Evolutionary conservation across 306 rosid genomes (phyloP).

Genomic region (Medicago ruthenica): DNA sequence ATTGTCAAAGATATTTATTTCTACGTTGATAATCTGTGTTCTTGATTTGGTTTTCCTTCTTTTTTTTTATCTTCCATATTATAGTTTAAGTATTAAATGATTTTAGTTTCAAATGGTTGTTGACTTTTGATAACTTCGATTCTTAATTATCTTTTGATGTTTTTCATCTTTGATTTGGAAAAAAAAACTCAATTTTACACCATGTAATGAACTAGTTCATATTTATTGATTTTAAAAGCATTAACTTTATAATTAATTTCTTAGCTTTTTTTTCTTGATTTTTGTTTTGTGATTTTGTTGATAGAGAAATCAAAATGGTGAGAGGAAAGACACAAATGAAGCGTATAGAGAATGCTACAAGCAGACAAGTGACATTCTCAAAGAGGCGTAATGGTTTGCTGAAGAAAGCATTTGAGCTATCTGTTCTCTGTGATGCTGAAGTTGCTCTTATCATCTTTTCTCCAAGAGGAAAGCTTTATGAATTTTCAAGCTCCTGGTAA

Average conservation of each 20-base stretch:
- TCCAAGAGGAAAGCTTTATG: conserved; percentile 54
- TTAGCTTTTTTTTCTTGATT: not conserved
- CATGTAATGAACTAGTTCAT: too few species aligned
- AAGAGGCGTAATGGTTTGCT: conserved; percentile 77
- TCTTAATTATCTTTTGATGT: not conserved
- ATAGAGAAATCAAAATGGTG: conserved; percentile 58
- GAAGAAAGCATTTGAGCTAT: conserved; percentile 88
- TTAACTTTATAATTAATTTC: not conserved
- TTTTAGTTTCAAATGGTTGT: not conserved
- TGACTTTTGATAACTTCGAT: not conserved
- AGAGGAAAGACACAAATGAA: conserved; percentile 88
- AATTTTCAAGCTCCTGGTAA: conserved; percentile 52
- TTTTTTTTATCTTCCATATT: not conserved
- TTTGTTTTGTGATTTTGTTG: not conserved
- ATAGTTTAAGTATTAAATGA: not conserved
- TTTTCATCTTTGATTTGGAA: conserved; percentile 12
- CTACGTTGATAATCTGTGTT: not conserved
- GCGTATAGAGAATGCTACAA: conserved; percentile 79
- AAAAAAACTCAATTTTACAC: not conserved
- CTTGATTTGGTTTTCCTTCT: not conserved
- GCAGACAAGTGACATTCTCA: conserved; percentile 82
- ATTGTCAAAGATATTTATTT: not conserved
- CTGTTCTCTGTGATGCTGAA: conserved; percentile 77
- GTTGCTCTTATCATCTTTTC: conserved; percentile 57
- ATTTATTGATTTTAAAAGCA: too few species aligned